These are phyloP conservation scores for Stephania yunnanensis DNA, from an alignment of 164 flowering plant genomes.

Conservation along the genomic window DNA sequence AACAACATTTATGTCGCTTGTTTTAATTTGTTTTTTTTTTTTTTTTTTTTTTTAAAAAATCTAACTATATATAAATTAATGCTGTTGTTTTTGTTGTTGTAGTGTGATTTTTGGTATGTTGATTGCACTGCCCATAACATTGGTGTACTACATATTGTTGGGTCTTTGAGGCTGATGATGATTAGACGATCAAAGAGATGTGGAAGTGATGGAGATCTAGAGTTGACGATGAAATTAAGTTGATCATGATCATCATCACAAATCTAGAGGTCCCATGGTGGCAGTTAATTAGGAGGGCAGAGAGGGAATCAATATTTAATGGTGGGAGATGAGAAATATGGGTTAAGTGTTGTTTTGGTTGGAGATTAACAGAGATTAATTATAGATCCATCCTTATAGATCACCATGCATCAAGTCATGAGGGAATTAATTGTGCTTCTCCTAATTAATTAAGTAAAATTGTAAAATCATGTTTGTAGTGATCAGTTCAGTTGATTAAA, in stretches of 20 bases:
- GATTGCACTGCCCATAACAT: slow-evolving; percentile 75
- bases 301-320: neutral
- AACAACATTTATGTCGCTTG: neutral
- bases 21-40: neutral
- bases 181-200: neutral
- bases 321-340: neutral
- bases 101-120: slow-evolving; percentile 92
- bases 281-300: neutral
- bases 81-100: slow-evolving; percentile 6
- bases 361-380: neutral
- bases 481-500: slow-evolving; percentile 20
- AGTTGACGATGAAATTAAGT: no score
- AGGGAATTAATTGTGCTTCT: slow-evolving; percentile 11
- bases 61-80: no score
- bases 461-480: slow-evolving; percentile 44
- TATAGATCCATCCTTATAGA: neutral
- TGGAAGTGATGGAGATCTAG: no score
- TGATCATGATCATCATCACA: neutral
- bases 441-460: slow-evolving; percentile 23
- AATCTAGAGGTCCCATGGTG: neutral
- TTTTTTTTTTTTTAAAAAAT: no score
- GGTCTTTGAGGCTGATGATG: slow-evolving; percentile 39
- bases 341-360: neutral
- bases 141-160: slow-evolving; percentile 79
- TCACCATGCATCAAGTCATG: neutral